Percentiles rank a stretch among this genome's conserved stretches.
These are phyloP conservation scores for Penicillium daleae DNA, from an alignment of 495 filamentous ascomycete genomes.

Conservation along the genomic window DNA sequence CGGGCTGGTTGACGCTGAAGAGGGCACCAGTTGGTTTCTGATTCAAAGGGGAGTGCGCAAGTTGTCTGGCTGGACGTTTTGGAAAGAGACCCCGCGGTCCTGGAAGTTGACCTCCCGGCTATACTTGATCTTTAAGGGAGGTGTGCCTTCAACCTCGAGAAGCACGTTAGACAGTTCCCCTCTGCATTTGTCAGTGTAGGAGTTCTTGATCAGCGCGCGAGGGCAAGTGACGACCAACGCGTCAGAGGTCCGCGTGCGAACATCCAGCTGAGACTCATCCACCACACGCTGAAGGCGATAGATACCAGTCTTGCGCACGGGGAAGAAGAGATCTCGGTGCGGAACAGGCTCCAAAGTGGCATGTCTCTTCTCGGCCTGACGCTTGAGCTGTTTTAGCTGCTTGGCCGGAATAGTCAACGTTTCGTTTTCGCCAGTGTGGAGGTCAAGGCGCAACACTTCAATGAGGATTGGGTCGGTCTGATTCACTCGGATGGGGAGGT, in stretches of 20 bases:
- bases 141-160: constrained; percentile 82
- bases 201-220: constrained; percentile 67
- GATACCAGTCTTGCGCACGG: constrained; percentile 78
- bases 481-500: constrained; percentile 89
- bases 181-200: constrained; percentile 68
- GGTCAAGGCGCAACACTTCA: constrained; percentile 81
- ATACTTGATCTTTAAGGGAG: constrained; percentile 91
- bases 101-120: constrained; percentile 78
- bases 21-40: constrained; percentile 58
- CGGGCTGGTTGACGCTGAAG: constrained; percentile 53
- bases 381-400: constrained; percentile 68
- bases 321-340: constrained; percentile 62
- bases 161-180: constrained; percentile 85
- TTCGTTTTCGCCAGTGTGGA: constrained; percentile 78
- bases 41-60: constrained; percentile 73
- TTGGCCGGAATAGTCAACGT: constrained; percentile 71
- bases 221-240: constrained; percentile 85
- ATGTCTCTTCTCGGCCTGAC: constrained; percentile 57
- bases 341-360: constrained; percentile 54
- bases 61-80: constrained; percentile 89
- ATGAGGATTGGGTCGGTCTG: constrained; percentile 86
- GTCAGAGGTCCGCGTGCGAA: constrained; percentile 72
- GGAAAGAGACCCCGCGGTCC: constrained; percentile 76
- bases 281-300: constrained; percentile 84
- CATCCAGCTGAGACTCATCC: constrained; percentile 91